Evolutionary conservation across 257 asterid genomes (phyloP).

Genomic region (Gentiana macrophylla): DNA sequence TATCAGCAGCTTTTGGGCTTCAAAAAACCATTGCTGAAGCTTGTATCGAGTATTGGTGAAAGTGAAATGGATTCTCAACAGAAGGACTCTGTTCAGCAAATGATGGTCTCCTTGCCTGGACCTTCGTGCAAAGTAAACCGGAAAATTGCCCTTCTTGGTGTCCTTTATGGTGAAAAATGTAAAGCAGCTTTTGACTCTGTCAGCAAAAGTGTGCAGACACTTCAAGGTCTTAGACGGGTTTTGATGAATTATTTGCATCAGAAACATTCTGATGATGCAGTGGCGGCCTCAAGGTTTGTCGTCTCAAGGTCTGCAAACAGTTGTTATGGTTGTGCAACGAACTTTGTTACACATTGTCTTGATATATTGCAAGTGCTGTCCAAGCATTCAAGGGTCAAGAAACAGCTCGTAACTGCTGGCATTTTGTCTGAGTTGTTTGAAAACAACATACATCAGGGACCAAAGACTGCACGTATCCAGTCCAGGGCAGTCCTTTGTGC

Average conservation of each 20-base stretch:
- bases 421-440: conserved; percentile 91
- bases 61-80: conserved; percentile 99
- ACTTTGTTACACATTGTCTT: conserved; percentile 89
- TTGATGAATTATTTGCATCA: conserved; percentile 90
- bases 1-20: conserved; percentile 99
- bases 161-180: conserved; percentile 98
- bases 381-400: conserved; percentile 69
- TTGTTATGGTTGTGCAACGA: conserved; percentile 97
- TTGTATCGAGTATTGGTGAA: conserved; percentile 96
- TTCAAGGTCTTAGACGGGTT: conserved; percentile 94
- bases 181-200: conserved; percentile 99
- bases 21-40: conserved; percentile 92
- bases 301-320: conserved; percentile 83
- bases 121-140: conserved; percentile 99
- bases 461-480: conserved; percentile 93
- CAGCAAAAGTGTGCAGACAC: conserved; percentile 98
- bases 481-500: conserved; percentile 99
- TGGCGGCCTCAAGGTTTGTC: conserved; percentile 79
- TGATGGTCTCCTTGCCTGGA: conserved; percentile 99
- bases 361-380: conserved; percentile 90
- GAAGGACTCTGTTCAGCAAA: conserved; percentile 98
- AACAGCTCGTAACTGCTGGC: conserved; percentile 92
- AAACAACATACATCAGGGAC: conserved; percentile 97
- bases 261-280: conserved; percentile 67
- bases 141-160: conserved; percentile 98